These are phyloP conservation scores for Cercospora citrullina DNA, from an alignment of 2,329 filamentous ascomycete genomes.

Conservation along the genomic window DNA sequence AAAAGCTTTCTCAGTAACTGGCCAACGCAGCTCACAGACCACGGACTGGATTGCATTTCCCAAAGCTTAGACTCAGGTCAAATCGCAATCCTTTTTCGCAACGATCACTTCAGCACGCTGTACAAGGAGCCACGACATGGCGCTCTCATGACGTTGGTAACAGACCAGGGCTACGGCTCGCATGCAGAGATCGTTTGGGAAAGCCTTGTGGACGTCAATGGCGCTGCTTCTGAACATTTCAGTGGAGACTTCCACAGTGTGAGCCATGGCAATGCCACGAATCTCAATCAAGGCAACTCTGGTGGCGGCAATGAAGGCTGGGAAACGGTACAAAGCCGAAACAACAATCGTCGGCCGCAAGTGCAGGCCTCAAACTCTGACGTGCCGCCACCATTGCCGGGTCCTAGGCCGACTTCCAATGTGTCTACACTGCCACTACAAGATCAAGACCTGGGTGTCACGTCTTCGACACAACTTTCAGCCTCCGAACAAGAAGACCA, in stretches of 20 bases:
- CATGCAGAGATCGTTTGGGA: slow-evolving; percentile 97
- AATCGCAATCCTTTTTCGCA: slow-evolving; percentile 89
- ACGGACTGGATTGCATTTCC: slow-evolving; percentile 74
- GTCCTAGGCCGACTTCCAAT: slow-evolving; percentile 29
- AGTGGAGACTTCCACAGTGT: slow-evolving; percentile 88
- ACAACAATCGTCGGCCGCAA: slow-evolving; percentile 19
- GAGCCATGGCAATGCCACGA: slow-evolving; percentile 55
- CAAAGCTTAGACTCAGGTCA: slow-evolving; percentile 71
- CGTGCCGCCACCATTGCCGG: slow-evolving; percentile 29
- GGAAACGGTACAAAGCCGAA: slow-evolving; percentile 55
- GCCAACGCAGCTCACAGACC: slow-evolving; percentile 82
- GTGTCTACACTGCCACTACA: slow-evolving; percentile 13
- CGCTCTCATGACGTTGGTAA: slow-evolving; percentile 80
- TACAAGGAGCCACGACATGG: slow-evolving; percentile 81
- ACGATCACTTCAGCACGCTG: slow-evolving; percentile 93
- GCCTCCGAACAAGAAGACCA: slow-evolving; percentile 76
- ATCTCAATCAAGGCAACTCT: slow-evolving; percentile 28
- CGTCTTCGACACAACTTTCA: slow-evolving; percentile 26
- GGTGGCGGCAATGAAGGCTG: slow-evolving; percentile 49
- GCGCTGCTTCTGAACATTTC: slow-evolving; percentile 77
- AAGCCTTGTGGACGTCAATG: slow-evolving; percentile 83
- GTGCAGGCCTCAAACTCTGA: slow-evolving; percentile 18
- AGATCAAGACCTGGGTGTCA: slow-evolving; percentile 5
- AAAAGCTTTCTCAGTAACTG: slow-evolving; percentile 77
- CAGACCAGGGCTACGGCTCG: slow-evolving; percentile 83